These are phyloP conservation scores for Candida nemodendra DNA, from an alignment of 805 yeast genomes.

Conservation along the genomic window DNA sequence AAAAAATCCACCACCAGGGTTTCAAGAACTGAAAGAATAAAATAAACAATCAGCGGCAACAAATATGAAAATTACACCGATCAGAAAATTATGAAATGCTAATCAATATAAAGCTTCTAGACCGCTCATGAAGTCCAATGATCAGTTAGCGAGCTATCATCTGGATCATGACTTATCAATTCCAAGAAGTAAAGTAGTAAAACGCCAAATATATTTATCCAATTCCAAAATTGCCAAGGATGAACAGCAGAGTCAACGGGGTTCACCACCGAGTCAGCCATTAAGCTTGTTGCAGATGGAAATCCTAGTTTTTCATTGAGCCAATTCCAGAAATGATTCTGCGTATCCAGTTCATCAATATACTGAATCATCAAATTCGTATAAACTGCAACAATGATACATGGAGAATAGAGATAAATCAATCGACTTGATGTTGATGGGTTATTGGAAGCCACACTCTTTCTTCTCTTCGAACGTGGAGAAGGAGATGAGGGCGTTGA, in stretches of 20 bases:
- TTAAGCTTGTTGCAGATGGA: constrained; percentile 3
- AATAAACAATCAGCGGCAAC: constrained; percentile 4
- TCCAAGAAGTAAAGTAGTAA: constrained; percentile 79
- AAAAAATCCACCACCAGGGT: constrained; percentile 7
- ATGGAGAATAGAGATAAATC: constrained; percentile 87
- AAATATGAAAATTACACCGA: constrained; percentile 3
- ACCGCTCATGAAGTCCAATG: constrained; percentile 27
- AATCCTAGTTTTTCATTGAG: constrained; percentile 23
- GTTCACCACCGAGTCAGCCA: constrained; percentile 1
- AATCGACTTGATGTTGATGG: constrained; percentile 43
- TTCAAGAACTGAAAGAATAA: constrained; percentile 1
- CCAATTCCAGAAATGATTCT: constrained; percentile 38
- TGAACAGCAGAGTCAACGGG: constrained; percentile 34
- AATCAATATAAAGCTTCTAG: constrained; percentile 1
- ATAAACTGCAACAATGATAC: constrained; percentile 91
- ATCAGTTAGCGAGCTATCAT: constrained; percentile 33
- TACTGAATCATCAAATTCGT: constrained; percentile 92
- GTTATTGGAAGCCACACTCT: constrained; percentile 7
- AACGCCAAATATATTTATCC: constrained; percentile 87
- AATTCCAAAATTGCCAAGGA: constrained; percentile 97
- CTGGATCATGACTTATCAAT: constrained; percentile 43
- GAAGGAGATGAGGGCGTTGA: constrained; percentile 24
- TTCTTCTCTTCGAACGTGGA: constrained; percentile 14
- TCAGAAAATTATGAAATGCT: no score
- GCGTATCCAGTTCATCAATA: constrained; percentile 68